Base-by-base conservation (phyloP, 2,329 filamentous ascomycete species). In the Penicillium crustosum region DNA sequence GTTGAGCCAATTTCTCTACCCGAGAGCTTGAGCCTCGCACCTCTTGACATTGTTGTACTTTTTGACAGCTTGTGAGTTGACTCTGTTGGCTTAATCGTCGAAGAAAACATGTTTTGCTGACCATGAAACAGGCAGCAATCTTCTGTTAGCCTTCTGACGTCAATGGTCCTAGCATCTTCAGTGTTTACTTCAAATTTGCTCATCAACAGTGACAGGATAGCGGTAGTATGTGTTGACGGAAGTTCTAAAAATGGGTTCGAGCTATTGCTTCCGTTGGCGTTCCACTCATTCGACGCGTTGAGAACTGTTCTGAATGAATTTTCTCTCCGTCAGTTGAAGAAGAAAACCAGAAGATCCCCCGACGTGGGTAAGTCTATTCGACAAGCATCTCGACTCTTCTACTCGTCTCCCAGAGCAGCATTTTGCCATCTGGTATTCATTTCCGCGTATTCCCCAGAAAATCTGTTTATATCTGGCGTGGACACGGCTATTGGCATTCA, bases 401-500 rank as follows among this genome's bases (percentile, higher is more conserved):
- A 57, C 12, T 49, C 55, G 17, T 63, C 61, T n/a, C 58, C 64
- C 17, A 62, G 66, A 33, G 49, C 61, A 19, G 67, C 70, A 2
- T 68, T 69, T 41, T 67, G 72, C 21, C 73, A 76, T 61, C 52
- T 75, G 33, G 71, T 75, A 49, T 60, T 75, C 12, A 44, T 75
- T 27, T 73, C 73, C 27, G 56, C 66, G 4, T 61, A 60, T 10
- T 54, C 63, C 6, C 61, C 56, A 36, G 38, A 43, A 19, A 58
- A 59, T 8, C 52, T 71, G 10, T 55, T 57, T 8, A 58, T 68
- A n/a, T 61, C 66, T 36, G 55, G 52, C 29, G 61, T 65, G 15
- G 60, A 70, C 36, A 61, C 62, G 6, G 63, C 61, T 10, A 61
- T 76, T 27, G 68, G 71, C 17, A 64, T 75, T 33, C 73, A 75